Evolutionary conservation across 176 grass and related monocot genomes (phyloP), one percentile per base, ranked within the genome.

Genomic region (Pontederia paniculata): DNA sequence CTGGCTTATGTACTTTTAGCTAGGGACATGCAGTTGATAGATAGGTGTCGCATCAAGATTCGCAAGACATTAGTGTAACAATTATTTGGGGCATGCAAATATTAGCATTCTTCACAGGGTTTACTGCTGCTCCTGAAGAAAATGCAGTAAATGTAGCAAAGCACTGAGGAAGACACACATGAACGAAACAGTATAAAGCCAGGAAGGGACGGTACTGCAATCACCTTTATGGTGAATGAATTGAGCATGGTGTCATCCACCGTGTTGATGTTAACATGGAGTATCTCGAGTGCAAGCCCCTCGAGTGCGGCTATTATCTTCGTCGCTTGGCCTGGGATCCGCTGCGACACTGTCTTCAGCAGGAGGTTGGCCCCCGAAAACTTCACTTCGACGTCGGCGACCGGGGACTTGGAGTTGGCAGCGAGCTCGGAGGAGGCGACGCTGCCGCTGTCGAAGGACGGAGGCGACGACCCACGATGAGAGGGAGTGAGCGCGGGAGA

Each of bases 191-290:
- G 28, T 37, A 37, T 37, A 37, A 37, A 37, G 28, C 28, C 28
- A 41, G 31, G 12, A 64, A 64, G 7, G 4, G n/a, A 64, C 42
- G 17, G 6, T 21, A 23, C n/a, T n/a, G n/a, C 56, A 51, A 67
- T 23, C 76, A 94, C 88, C 88, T 94, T 94, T 54, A 94, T 81
- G 45, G 88, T 94, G 84, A 94, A 94, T 21, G 88, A 88, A 77
- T 88, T 82, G 55, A 94, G 49, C 74, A 81, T 79, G 45, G 77
- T 76, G 47, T 88, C 80, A 44, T 89, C 81, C n/a, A 88, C 60
- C 15, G 77, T 81, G 77, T 60, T 81, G 50, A 94, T 73, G 70
- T 59, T 84, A 25, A 77, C 83, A 51, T 88, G 80, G 47, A 94
- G 77, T 55, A 94, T 77, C 74, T 94, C 80, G 52, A 94, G 74